phyloP scores from a whole-genome alignment of 163 green algal genomes.

The Trebouxia gelatinosa region DNA sequence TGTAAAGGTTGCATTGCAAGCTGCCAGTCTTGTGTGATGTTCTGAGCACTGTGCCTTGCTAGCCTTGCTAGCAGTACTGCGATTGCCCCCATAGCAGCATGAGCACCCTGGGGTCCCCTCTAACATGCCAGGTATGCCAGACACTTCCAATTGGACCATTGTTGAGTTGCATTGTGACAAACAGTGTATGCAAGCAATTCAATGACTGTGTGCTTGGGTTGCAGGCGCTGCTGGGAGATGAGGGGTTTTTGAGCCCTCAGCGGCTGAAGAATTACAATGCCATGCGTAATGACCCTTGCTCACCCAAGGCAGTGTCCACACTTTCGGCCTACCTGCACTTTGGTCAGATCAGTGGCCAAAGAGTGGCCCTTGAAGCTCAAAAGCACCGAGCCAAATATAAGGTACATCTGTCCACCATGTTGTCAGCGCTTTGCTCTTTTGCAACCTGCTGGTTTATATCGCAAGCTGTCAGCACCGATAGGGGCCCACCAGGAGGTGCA shows the following conservation, averaged over 20 bases:
- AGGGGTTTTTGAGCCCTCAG: conserved; percentile 70
- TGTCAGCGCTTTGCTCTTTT: too few relatives aligned
- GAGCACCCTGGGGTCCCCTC: background rate
- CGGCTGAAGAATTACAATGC: conserved; percentile 70
- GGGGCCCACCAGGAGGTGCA: too few relatives aligned
- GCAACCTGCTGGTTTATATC: too few relatives aligned
- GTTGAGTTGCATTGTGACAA: too few relatives aligned
- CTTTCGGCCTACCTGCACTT: conserved; percentile 96
- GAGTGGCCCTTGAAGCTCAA: conserved; percentile 79
- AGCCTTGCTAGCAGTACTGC: background rate
- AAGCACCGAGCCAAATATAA: conserved; percentile 68
- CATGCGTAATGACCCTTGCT: conserved; percentile 87
- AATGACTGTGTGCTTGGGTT: background rate
- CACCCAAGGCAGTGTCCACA: conserved; percentile 64
- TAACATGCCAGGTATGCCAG: background rate
- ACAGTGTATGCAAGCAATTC: too few relatives aligned
- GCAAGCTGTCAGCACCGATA: too few relatives aligned
- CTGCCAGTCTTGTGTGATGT: too few relatives aligned
- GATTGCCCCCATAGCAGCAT: background rate
- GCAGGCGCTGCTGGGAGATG: conserved; percentile 43
- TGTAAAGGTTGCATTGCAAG: too few relatives aligned
- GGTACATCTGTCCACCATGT: too few relatives aligned
- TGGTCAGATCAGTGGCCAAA: conserved; percentile 79
- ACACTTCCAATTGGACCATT: background rate
- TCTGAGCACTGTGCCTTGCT: background rate